phyloP scores from a whole-genome alignment of 2,329 filamentous ascomycete genomes.

The Pseudocercospora macadamiae region DNA sequence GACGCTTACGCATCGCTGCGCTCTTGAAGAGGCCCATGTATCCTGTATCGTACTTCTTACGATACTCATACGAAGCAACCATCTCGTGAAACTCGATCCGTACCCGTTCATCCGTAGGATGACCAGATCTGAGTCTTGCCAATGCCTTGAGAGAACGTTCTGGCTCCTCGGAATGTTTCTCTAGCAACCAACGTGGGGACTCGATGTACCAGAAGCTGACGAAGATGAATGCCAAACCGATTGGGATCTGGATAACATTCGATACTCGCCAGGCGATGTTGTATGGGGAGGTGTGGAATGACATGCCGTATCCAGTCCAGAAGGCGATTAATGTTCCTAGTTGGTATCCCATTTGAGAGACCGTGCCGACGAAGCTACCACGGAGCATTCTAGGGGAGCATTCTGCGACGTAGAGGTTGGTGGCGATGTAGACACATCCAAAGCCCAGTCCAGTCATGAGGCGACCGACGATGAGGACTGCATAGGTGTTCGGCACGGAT shows the following conservation, averaged over 20 bases:
- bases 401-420: slow-evolving; percentile 49
- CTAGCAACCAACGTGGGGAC: slow-evolving; percentile 35
- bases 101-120: slow-evolving; percentile 37
- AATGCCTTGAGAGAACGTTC: slow-evolving; percentile 37
- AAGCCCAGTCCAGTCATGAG: slow-evolving; percentile 47
- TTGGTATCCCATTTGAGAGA: slow-evolving; percentile 49
- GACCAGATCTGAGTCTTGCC: slow-evolving; percentile 39
- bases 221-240: slow-evolving; percentile 43
- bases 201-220: slow-evolving; percentile 47
- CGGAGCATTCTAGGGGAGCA: slow-evolving; percentile 45
- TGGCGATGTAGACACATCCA: slow-evolving; percentile 48
- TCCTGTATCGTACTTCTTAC: slow-evolving; percentile 37
- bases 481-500: slow-evolving; percentile 47
- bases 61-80: slow-evolving; percentile 41
- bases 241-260: slow-evolving; percentile 48
- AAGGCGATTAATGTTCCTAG: slow-evolving; percentile 50
- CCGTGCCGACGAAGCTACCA: slow-evolving; percentile 46
- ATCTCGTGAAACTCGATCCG: slow-evolving; percentile 44
- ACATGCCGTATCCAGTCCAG: slow-evolving; percentile 51
- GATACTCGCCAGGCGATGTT: slow-evolving; percentile 50
- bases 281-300: slow-evolving; percentile 44
- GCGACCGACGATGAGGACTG: slow-evolving; percentile 45
- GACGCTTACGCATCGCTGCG: slow-evolving; percentile 41
- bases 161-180: slow-evolving; percentile 14
- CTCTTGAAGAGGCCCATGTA: slow-evolving; percentile 41